Evolutionary conservation across 1,284 basidiomycete genomes (phyloP).

Genomic region (Ustilago lituana): DNA sequence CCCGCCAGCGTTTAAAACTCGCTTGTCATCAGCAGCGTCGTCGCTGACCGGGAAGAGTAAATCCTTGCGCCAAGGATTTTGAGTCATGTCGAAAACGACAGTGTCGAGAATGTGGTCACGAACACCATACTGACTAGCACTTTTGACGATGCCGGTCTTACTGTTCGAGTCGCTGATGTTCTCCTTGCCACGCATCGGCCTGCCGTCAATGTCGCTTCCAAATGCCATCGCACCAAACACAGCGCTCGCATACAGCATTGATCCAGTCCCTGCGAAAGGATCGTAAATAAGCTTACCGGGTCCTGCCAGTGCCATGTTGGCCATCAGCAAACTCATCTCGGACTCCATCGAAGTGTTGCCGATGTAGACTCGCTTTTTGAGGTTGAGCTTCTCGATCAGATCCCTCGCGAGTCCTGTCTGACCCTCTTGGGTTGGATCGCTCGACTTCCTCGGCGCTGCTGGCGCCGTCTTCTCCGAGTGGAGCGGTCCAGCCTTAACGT

Average conservation of each 20-base stretch:
- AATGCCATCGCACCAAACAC: slow-evolving; percentile 87
- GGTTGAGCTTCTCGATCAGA: slow-evolving; percentile 70
- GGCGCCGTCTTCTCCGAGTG: slow-evolving; percentile 17
- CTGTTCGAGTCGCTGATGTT: slow-evolving; percentile 62
- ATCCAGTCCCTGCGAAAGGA: slow-evolving; percentile 95
- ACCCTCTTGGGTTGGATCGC: slow-evolving; percentile 45
- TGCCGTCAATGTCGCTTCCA: slow-evolving; percentile 95
- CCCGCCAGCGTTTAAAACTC: neutral
- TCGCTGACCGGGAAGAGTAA: slow-evolving; percentile 20
- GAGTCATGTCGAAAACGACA: slow-evolving; percentile 88
- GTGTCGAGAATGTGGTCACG: slow-evolving; percentile 81
- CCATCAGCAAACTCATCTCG: slow-evolving; percentile 92
- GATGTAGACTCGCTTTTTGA: slow-evolving; percentile 86
- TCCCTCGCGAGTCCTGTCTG: slow-evolving; percentile 49
- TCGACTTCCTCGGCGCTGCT: slow-evolving; percentile 34
- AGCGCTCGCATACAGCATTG: slow-evolving; percentile 79
- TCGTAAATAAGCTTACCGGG: slow-evolving; percentile 93
- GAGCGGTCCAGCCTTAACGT: slow-evolving; percentile 27
- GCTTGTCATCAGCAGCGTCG: neutral
- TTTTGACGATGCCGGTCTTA: slow-evolving; percentile 75
- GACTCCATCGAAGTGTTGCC: slow-evolving; percentile 99
- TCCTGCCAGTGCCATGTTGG: slow-evolving; percentile 87
- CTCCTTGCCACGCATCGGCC: slow-evolving; percentile 93
- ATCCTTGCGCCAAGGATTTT: slow-evolving; percentile 79
- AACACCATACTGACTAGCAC: slow-evolving; percentile 84